Percentiles rank a stretch among this genome's conserved stretches.
phyloP scores from a whole-genome alignment of 169 alveolate genomes.

The Plasmodium gaboni region DNA sequence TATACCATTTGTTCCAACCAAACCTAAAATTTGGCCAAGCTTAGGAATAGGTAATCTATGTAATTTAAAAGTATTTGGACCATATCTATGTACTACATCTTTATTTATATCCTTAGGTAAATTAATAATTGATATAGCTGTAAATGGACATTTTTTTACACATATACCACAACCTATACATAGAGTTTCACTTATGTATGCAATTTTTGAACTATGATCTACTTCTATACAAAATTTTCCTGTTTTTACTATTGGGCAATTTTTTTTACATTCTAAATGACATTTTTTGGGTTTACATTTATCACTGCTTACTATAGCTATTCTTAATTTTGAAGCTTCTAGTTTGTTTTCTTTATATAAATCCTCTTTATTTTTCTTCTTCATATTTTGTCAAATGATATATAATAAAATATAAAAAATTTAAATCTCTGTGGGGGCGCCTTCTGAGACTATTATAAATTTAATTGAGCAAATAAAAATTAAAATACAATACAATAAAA shows the following conservation, averaged over 20 bases:
- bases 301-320: constrained; percentile 98
- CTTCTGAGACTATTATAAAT: neutral
- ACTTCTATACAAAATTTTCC: constrained; percentile 99
- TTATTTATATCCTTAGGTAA: constrained; percentile 97
- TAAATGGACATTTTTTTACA: constrained; percentile 99
- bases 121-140: constrained; percentile 98
- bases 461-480: neutral
- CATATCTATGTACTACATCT: constrained; percentile 95
- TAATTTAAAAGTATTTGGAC: constrained; percentile 98
- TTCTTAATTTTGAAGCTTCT: constrained; percentile 95
- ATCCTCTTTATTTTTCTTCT: constrained; percentile 72
- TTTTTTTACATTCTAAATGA: constrained; percentile 95
- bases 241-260: constrained; percentile 93
- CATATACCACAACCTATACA: constrained; percentile 99
- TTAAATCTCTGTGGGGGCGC: neutral
- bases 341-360: constrained; percentile 70
- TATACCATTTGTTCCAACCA: constrained; percentile 94
- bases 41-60: constrained; percentile 99
- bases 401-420: neutral
- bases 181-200: constrained; percentile 96
- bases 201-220: constrained; percentile 93
- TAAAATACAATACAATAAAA: neutral
- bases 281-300: constrained; percentile 99
- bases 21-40: constrained; percentile 96
- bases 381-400: constrained; percentile 2